A percentile compares a stretch with the other conserved stretches of the same genome.
phyloP scores from a whole-genome alignment of 2,329 filamentous ascomycete species.

The Epichloe typhina region DNA sequence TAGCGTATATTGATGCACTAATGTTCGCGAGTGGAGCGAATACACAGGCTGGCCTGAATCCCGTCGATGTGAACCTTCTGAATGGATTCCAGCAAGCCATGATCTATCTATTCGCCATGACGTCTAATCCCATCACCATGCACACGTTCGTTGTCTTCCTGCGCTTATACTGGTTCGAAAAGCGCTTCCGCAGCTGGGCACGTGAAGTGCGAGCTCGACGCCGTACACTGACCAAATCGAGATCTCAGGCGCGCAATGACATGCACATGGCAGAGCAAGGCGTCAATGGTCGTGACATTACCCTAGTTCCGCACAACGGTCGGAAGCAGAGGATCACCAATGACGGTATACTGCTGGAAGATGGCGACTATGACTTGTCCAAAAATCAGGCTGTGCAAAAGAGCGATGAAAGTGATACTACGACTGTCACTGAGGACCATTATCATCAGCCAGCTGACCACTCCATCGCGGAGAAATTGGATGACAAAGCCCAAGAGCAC shows the following conservation, averaged over 20 bases:
- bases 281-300: constrained; percentile 53
- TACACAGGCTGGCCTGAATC: constrained; percentile 89
- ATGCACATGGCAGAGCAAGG: constrained; percentile 42
- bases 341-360: constrained; percentile 40
- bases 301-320: constrained; percentile 46
- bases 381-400: constrained; percentile 10
- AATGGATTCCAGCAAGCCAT: constrained; percentile 62
- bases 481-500: background rate
- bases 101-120: constrained; percentile 56
- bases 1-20: constrained; percentile 75
- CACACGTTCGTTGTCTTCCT: constrained; percentile 81
- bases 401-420: constrained; percentile 26
- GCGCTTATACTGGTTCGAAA: constrained; percentile 95
- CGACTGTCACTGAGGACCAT: constrained; percentile 15
- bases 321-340: constrained; percentile 45
- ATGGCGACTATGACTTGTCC: constrained; percentile 20
- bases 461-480: constrained; percentile 2
- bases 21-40: constrained; percentile 77
- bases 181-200: constrained; percentile 77
- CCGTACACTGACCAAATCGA: constrained; percentile 47
- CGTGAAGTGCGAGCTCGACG: constrained; percentile 56
- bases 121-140: constrained; percentile 74
- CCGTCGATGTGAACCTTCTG: constrained; percentile 53
- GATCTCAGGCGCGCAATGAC: constrained; percentile 35
- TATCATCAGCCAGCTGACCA: background rate